These are phyloP conservation scores for Trichoderma arundinaceum DNA, from an alignment of 2,329 filamentous ascomycete genomes.

Conservation along the genomic window DNA sequence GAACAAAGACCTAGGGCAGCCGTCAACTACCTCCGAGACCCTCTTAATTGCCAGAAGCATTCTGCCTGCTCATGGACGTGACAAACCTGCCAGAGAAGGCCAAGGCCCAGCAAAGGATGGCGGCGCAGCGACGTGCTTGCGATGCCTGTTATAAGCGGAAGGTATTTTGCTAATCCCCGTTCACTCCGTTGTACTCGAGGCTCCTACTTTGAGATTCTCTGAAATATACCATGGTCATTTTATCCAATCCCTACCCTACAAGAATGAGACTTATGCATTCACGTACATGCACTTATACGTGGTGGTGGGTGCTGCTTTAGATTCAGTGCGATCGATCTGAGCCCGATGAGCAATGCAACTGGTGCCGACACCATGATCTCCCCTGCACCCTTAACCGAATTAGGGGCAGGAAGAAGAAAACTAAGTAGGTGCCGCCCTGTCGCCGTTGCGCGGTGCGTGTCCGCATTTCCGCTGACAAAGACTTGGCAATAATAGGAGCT, in stretches of 20 bases:
- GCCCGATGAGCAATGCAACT: constrained; percentile 51
- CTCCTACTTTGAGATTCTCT: neutral
- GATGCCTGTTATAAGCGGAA: constrained; percentile 57
- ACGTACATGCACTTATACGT: constrained; percentile 26
- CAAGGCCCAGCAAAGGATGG: constrained; percentile 25
- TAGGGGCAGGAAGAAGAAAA: constrained; percentile 34
- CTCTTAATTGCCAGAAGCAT: neutral
- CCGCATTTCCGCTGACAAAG: constrained; percentile 23
- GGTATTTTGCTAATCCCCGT: constrained; percentile 42
- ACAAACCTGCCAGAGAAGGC: neutral
- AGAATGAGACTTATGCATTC: neutral
- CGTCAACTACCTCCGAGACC: constrained; percentile 7
- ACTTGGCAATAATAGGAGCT: constrained; percentile 25
- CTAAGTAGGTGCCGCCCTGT: constrained; percentile 29
- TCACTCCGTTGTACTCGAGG: neutral
- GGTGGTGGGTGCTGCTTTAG: constrained; percentile 38
- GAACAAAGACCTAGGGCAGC: neutral
- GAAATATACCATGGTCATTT: neutral
- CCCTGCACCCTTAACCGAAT: constrained; percentile 51
- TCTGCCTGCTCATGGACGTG: neutral
- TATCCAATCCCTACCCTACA: constrained; percentile 3
- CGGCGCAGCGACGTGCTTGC: constrained; percentile 45
- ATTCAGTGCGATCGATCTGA: constrained; percentile 56
- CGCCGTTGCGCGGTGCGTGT: neutral
- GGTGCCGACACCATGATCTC: constrained; percentile 55